Percentiles rank a stretch among this genome's conserved stretches.
These are phyloP conservation scores for Zygoascus flipseniorum DNA, from an alignment of 805 yeast species.

Conservation along the genomic window DNA sequence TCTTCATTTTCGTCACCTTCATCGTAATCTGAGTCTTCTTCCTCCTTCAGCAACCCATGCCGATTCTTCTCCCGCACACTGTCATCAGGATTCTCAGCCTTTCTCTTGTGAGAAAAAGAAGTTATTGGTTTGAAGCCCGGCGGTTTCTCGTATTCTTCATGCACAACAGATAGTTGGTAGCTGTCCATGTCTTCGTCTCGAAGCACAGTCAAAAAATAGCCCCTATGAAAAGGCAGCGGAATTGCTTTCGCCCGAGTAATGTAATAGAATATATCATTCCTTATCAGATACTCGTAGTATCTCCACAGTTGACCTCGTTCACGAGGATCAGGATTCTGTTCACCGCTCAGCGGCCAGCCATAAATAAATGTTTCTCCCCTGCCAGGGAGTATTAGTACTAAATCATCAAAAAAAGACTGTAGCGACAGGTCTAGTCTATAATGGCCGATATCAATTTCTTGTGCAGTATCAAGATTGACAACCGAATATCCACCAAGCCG, in stretches of 20 bases:
- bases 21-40: not conserved
- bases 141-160: not conserved
- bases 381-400: constrained; percentile 14
- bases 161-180: not conserved
- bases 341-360: constrained; percentile 12
- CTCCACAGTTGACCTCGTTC: constrained; percentile 12
- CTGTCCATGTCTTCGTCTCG: not conserved
- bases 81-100: not conserved
- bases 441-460: constrained; percentile 20
- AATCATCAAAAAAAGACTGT: constrained; percentile 8
- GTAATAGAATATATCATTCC: constrained; percentile 8
- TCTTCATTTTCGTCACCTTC: not conserved
- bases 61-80: not conserved
- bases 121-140: not conserved
- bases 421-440: constrained; percentile 17
- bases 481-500: constrained; percentile 18
- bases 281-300: constrained; percentile 11
- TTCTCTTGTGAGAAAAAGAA: not conserved
- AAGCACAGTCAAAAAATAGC: not conserved
- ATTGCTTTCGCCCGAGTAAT: constrained; percentile 4
- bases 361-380: constrained; percentile 16
- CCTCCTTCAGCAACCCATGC: not conserved
- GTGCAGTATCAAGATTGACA: constrained; percentile 14
- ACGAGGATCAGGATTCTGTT: not conserved
- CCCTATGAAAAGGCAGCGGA: not conserved